These are phyloP conservation scores for Sambucus nigra DNA, from an alignment of 129 eudicot species.

Conservation along the genomic window DNA sequence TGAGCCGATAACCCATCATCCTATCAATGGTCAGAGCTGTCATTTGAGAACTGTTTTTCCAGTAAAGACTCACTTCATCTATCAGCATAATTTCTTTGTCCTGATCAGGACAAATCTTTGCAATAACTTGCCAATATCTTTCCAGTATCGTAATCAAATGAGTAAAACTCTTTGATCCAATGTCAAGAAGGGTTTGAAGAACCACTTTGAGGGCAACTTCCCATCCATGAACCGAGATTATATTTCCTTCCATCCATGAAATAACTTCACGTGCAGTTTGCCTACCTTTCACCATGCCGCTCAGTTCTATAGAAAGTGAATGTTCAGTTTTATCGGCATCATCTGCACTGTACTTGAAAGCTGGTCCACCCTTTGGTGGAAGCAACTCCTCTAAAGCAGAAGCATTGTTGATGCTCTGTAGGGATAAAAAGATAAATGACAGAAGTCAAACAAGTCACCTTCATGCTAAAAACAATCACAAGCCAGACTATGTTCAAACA, in stretches of 20 bases:
- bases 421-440: not conserved
- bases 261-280: slow-evolving; percentile 66
- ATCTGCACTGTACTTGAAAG: slow-evolving; percentile 53
- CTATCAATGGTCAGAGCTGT: slow-evolving; percentile 83
- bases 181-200: slow-evolving; percentile 75
- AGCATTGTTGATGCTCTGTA: slow-evolving; percentile 83
- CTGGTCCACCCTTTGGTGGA: slow-evolving; percentile 92
- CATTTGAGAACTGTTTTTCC: slow-evolving; percentile 88
- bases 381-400: slow-evolving; percentile 87
- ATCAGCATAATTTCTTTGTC: slow-evolving; percentile 73
- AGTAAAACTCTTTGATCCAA: slow-evolving; percentile 96
- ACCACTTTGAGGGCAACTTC: slow-evolving; percentile 66
- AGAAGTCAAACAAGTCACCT: not conserved
- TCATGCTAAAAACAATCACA: slow-evolving; percentile 4
- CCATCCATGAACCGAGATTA: slow-evolving; percentile 56
- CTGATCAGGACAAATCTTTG: slow-evolving; percentile 68
- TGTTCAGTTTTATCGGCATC: slow-evolving; percentile 54
- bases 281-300: slow-evolving; percentile 75
- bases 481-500: not conserved
- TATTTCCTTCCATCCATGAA: slow-evolving; percentile 68
- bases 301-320: slow-evolving; percentile 66
- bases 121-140: slow-evolving; percentile 84
- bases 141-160: slow-evolving; percentile 93
- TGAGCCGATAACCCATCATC: slow-evolving; percentile 98
- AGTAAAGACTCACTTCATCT: slow-evolving; percentile 57